These are phyloP conservation scores for Tephrocybe rancida DNA, from an alignment of 768 basidiomycete species.

Conservation along the genomic window DNA sequence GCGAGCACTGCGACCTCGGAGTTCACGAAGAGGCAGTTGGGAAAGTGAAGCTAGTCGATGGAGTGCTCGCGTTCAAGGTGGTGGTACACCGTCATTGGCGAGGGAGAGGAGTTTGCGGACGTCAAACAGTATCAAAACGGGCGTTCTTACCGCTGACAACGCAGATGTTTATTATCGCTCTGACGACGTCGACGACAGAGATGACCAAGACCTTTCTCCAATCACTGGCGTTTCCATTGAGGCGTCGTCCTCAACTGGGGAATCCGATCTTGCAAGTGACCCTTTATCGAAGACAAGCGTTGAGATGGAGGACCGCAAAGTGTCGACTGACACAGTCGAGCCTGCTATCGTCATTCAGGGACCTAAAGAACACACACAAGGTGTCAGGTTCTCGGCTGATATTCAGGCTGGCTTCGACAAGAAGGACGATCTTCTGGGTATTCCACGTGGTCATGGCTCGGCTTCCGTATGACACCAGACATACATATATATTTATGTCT, in stretches of 20 bases:
- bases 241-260: conserved; percentile 6
- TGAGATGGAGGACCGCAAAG: conserved; percentile 9
- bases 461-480: no score
- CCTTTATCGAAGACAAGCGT: neutral
- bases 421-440: neutral
- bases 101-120: conserved; percentile 65
- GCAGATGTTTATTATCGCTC: conserved; percentile 29
- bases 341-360: neutral
- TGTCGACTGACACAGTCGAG: conserved; percentile 15
- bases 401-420: neutral
- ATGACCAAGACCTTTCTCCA: conserved; percentile 11
- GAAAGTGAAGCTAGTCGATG: conserved; percentile 88
- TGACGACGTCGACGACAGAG: conserved; percentile 26
- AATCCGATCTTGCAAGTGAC: neutral
- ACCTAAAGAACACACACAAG: conserved; percentile 3
- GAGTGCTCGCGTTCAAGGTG: conserved; percentile 70
- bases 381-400: conserved; percentile 1
- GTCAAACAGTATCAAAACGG: conserved; percentile 61
- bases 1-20: conserved; percentile 84
- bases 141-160: conserved; percentile 53
- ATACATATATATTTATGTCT: no score
- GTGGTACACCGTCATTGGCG: conserved; percentile 45
- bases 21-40: conserved; percentile 88
- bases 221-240: conserved; percentile 9
- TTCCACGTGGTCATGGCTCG: neutral